These are phyloP conservation scores for Beauveria sp. DNA, from an alignment of 2,329 filamentous ascomycete species.

Conservation along the genomic window DNA sequence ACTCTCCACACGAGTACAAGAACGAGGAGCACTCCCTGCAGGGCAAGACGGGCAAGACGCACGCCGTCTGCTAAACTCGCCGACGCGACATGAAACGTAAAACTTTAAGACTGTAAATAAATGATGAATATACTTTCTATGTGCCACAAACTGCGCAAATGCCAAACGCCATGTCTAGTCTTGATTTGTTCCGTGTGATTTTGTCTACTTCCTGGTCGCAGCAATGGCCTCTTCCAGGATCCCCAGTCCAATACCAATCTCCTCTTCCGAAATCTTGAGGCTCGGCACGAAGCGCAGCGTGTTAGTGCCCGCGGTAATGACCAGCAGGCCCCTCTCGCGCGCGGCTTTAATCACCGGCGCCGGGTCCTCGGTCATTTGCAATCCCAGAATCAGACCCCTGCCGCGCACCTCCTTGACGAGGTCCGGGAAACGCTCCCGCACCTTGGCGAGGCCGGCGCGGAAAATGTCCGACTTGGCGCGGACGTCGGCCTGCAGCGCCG, in stretches of 20 bases:
- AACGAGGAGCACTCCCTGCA: constrained; percentile 81
- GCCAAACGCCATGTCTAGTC: constrained; percentile 1
- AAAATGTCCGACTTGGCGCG: constrained; percentile 53
- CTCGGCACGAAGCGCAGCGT: constrained; percentile 89
- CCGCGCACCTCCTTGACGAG: constrained; percentile 75
- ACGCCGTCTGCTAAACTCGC: constrained; percentile 63
- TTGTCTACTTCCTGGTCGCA: constrained; percentile 28
- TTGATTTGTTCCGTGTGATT: background rate
- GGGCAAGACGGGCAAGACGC: constrained; percentile 85
- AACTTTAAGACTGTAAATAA: background rate
- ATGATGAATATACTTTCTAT: constrained; percentile 1
- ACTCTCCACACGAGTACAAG: constrained; percentile 35
- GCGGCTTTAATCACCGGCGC: constrained; percentile 73
- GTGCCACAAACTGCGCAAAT: background rate
- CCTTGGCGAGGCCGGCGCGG: constrained; percentile 36
- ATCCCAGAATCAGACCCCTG: constrained; percentile 74
- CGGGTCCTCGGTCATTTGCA: constrained; percentile 72
- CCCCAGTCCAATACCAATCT: constrained; percentile 70
- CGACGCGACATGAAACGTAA: background rate
- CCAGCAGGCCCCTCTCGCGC: constrained; percentile 74
- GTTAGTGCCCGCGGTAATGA: constrained; percentile 91
- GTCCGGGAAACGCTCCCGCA: constrained; percentile 50
- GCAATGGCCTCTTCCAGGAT: constrained; percentile 65
- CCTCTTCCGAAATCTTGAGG: constrained; percentile 68
- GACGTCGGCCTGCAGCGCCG: constrained; percentile 63